Base-by-base conservation (phyloP, 1,139 yeast species). In the Hyphopichia buzzinii region DNA sequence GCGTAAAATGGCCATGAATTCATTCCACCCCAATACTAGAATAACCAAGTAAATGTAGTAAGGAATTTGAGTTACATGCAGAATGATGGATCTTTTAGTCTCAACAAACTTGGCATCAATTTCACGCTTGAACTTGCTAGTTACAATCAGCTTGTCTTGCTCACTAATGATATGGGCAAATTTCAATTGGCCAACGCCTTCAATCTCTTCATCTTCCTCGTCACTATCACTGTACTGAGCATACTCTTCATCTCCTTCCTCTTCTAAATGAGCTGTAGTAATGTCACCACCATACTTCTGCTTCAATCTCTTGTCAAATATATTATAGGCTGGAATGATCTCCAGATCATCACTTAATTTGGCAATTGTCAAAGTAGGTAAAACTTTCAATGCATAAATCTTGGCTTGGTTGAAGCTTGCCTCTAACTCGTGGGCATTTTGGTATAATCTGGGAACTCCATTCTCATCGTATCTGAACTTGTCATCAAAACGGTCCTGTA, bases 21-120 rank as follows among this genome's bases (percentile, higher is more conserved):
- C 97, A 59, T 90, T 90, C 97, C 97, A 92, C 11, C 98, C 98
- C 23, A 92, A 68, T 6, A 86, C 79, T 3, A 84, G 59, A 17
- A 92, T 67, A 6, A 92, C 56, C 16, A 80, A 64, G 59, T 87
- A 88, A 41, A 92, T 77, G 67, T 84, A 94, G 49, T 81, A 69
- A 4, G 98, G 98, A 40, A 92, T 83, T 42, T 84, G 83, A 1
- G 96, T 79, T 10, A 77, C 74, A 37, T 79, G 81, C 40, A 79
- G 81, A 25, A 84, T 72, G 39, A 84, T 75, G 4, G 92, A 81
- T 41, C 95, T 72, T 53, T 83, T 87, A 15, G 96, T 87, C 53
- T 92, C 97, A 34, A 92, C 72, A 46, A 81, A 92, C 33, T 83
- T 73, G 4, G 92, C 80, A 54, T 90, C 96, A 13, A 88, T 77